These are phyloP conservation scores for Candida insectorum DNA, from an alignment of 805 yeast genomes.

Conservation along the genomic window DNA sequence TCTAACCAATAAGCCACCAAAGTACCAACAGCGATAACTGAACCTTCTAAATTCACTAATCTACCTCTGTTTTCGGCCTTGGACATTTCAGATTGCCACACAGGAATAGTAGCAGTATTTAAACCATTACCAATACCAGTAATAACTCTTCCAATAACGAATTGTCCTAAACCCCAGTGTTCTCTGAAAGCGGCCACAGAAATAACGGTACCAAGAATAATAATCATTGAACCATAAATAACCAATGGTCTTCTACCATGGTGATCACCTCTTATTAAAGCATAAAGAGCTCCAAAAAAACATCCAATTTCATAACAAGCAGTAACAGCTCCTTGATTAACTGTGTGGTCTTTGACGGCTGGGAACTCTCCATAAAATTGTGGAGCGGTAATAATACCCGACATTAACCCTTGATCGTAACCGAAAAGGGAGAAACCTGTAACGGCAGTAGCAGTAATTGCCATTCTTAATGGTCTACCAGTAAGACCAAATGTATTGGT, in stretches of 20 bases:
- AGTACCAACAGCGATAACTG: constrained; percentile 65
- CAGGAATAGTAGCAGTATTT: constrained; percentile 44
- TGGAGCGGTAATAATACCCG: constrained; percentile 39
- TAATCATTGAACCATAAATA: constrained; percentile 33
- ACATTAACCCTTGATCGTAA: constrained; percentile 43
- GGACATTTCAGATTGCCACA: constrained; percentile 47
- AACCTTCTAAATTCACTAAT: constrained; percentile 41
- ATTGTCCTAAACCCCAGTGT: constrained; percentile 61
- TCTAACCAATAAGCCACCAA: constrained; percentile 67
- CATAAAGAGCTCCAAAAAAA: constrained; percentile 43
- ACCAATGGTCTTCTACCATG: constrained; percentile 43
- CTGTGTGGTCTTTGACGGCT: constrained; percentile 32
- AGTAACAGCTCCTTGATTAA: constrained; percentile 66
- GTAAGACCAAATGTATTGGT: constrained; percentile 54
- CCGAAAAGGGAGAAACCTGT: constrained; percentile 32
- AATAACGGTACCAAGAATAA: constrained; percentile 39
- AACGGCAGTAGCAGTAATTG: constrained; percentile 24
- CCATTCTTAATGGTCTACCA: constrained; percentile 46
- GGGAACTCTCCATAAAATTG: constrained; percentile 39
- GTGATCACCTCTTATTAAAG: constrained; percentile 36
- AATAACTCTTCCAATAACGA: constrained; percentile 56
- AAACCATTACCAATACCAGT: constrained; percentile 44
- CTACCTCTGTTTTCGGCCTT: constrained; percentile 40
- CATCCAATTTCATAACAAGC: constrained; percentile 64
- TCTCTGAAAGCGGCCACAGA: constrained; percentile 35